Base-by-base conservation (phyloP, 129 eudicot genomes). In the Silybum marianum region DNA sequence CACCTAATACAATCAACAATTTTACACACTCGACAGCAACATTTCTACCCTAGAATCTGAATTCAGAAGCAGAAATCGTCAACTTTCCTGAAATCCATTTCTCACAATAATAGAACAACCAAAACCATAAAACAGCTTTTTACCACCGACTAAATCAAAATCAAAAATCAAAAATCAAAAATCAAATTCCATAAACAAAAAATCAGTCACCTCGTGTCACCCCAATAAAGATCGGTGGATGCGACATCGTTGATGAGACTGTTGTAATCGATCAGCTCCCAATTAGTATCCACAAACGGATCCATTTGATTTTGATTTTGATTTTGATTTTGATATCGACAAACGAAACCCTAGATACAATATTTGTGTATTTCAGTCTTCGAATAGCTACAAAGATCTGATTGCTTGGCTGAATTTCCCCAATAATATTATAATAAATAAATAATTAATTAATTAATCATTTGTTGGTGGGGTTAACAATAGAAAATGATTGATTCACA, bases 191-290 rank as follows among this genome's bases (percentile, higher is more conserved):
- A 58, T 6, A 70, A 28, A n/a, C 16, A 0, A 44, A n/a, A 42
- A 54, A 25, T 42, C 4, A 48, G 12, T 39, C 34, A 88, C 95
- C 92, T 80, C 46, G 83, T 88, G 74, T 77, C 78, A 68, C 70
- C 73, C 93, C 91, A 90, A 84, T 69, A 83, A 68, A 89, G 86
- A 86, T 86, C 88, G 78, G 83, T 23, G 32, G 95, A 83, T 76
- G 87, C 74, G 36, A 78, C 89, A 71, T 86, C 96, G 76, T 88
- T 83, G 65, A 92, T 75, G 54, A 92, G 83, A 32, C 46, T 19
- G 83, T 81, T 77, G 82, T 87, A 88, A 84, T 90, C 95, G 4
- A 85, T 78, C 4, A 86, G 71, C 72, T 91, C 91, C 91, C 95
- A 90, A 79, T 82, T 71, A 62, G 76, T 65, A 58, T 83, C 81